Evolutionary conservation across 805 yeast species (phyloP).

Genomic region (Metschnikowia cerradonensis): DNA sequence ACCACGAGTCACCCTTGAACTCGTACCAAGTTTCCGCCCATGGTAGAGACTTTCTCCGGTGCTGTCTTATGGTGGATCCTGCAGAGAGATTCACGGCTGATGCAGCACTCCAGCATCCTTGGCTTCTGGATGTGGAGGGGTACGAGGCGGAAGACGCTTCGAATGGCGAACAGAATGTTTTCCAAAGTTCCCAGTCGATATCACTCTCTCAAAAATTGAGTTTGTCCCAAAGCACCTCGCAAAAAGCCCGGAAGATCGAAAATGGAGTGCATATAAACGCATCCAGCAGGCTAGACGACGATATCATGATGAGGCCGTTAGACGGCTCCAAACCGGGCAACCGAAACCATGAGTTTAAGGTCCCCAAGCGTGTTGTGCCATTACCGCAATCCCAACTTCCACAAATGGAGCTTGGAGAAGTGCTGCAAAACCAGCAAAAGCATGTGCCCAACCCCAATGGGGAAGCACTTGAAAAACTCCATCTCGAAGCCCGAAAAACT

Average conservation of each 20-base stretch:
- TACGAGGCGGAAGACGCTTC: slow-evolving; percentile 13
- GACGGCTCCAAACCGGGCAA: slow-evolving; percentile 21
- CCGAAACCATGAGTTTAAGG: slow-evolving; percentile 34
- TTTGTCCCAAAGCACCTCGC: slow-evolving; percentile 68
- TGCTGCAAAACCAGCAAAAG: neutral
- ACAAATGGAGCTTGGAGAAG: neutral
- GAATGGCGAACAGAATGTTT: neutral
- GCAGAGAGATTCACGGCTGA: slow-evolving; percentile 65
- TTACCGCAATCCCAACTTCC: slow-evolving; percentile 36
- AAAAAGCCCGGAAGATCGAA: slow-evolving; percentile 48
- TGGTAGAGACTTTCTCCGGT: slow-evolving; percentile 68
- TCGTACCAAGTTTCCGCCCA: slow-evolving; percentile 60
- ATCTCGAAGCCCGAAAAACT: no score
- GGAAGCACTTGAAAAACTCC: no score
- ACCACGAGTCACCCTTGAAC: slow-evolving; percentile 70
- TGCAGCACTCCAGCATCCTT: slow-evolving; percentile 73
- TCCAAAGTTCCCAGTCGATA: slow-evolving; percentile 2
- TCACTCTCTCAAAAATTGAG: slow-evolving; percentile 39
- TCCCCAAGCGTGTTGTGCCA: slow-evolving; percentile 42
- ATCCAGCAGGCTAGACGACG: slow-evolving; percentile 39
- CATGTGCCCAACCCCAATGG: neutral
- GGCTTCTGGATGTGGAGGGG: slow-evolving; percentile 52
- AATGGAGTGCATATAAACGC: slow-evolving; percentile 33
- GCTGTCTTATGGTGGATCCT: slow-evolving; percentile 76
- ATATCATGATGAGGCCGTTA: slow-evolving; percentile 41